Evolutionary conservation across 495 filamentous ascomycete species (phyloP).

Genomic region (Zalerion maritima): DNA sequence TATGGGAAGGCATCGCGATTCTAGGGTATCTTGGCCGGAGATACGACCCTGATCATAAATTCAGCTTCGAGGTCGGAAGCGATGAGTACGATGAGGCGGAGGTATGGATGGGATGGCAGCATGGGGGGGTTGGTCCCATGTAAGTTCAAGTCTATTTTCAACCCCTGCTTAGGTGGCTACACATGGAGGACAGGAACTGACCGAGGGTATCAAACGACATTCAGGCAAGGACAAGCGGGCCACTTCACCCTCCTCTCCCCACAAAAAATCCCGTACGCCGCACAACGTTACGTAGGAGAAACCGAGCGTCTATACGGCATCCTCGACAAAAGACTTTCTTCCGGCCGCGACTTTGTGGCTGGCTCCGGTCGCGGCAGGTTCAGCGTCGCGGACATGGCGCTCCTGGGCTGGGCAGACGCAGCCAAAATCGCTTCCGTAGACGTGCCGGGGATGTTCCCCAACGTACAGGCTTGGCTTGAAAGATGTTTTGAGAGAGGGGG

Average conservation of each 20-base stretch:
- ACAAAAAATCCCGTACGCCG: slow-evolving; percentile 62
- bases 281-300: slow-evolving; percentile 66
- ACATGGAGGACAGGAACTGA: too few relatives aligned
- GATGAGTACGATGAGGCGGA: slow-evolving; percentile 54
- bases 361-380: slow-evolving; percentile 45
- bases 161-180: too few relatives aligned
- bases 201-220: too few relatives aligned
- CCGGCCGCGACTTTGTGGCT: slow-evolving; percentile 43
- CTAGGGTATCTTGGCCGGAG: slow-evolving; percentile 60
- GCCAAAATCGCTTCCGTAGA: slow-evolving; percentile 45
- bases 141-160: too few relatives aligned
- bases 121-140: slow-evolving; percentile 3
- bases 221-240: slow-evolving; percentile 66
- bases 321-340: slow-evolving; percentile 55
- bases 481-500: slow-evolving; percentile 44
- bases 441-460: slow-evolving; percentile 55
- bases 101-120: slow-evolving; percentile 46
- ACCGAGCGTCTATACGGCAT: slow-evolving; percentile 64
- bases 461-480: slow-evolving; percentile 47
- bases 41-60: slow-evolving; percentile 66
- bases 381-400: slow-evolving; percentile 66
- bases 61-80: slow-evolving; percentile 55
- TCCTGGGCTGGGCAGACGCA: slow-evolving; percentile 45
- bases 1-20: slow-evolving; percentile 70
- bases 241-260: slow-evolving; percentile 68